Evolutionary conservation across 2,329 filamentous ascomycete species (phyloP).

Genomic region (Clonostachys rhizophaga): DNA sequence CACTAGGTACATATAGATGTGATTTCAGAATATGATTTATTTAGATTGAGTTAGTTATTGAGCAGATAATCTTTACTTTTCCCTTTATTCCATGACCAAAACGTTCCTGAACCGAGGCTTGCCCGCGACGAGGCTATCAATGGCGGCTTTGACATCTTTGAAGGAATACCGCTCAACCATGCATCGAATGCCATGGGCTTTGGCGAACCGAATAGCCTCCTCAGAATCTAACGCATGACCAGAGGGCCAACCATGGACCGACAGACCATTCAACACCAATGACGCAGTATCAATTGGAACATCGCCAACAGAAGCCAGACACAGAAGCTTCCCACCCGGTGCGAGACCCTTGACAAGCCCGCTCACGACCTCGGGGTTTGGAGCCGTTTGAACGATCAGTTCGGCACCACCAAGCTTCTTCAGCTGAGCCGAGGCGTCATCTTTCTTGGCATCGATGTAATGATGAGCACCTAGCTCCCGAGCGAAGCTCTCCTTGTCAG

Average conservation of each 20-base stretch:
- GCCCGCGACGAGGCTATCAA: constrained; percentile 31
- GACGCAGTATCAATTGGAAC: constrained; percentile 35
- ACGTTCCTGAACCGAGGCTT: constrained; percentile 41
- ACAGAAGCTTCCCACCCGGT: constrained; percentile 50
- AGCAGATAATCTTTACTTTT: too few species aligned
- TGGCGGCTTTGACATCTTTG: constrained; percentile 37
- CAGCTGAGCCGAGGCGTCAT: constrained; percentile 43
- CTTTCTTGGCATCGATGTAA: constrained; percentile 45
- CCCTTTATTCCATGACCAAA: constrained; percentile 26
- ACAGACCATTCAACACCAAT: constrained; percentile 46
- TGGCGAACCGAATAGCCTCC: constrained; percentile 63
- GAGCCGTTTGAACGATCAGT: constrained; percentile 59
- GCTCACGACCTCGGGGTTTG: constrained; percentile 49
- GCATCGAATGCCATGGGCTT: constrained; percentile 56
- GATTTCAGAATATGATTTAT: too few species aligned
- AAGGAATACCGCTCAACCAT: constrained; percentile 62
- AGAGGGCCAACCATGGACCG: constrained; percentile 59
- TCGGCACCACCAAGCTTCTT: constrained; percentile 55
- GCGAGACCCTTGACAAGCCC: constrained; percentile 49
- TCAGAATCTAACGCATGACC: constrained; percentile 60
- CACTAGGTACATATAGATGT: too few species aligned
- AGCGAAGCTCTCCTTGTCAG: constrained; percentile 66
- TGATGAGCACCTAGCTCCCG: constrained; percentile 34
- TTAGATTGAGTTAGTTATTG: too few species aligned
- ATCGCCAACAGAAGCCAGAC: constrained; percentile 47